Percentiles rank a stretch among this genome's conserved stretches.
phyloP scores from a whole-genome alignment of 345 rosid genomes.

The Citrus sp. region DNA sequence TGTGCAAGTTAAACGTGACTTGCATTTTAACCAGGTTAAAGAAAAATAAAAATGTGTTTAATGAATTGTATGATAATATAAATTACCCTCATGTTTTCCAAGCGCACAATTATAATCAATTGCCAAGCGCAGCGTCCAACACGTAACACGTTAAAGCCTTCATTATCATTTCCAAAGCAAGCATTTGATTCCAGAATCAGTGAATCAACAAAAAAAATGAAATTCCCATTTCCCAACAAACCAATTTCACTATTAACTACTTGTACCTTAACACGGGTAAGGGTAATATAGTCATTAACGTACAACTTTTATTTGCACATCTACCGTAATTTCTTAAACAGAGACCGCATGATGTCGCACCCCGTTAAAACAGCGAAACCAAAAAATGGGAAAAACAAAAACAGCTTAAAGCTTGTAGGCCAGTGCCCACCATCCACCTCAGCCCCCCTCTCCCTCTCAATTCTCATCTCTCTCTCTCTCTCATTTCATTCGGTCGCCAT shows the following conservation, averaged over 20 bases:
- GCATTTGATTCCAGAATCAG: no score
- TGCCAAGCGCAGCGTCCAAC: no score
- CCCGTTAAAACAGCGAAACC: neutral
- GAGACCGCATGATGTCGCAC: neutral
- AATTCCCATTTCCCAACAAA: neutral
- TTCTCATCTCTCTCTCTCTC: no score
- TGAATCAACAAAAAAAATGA: no score
- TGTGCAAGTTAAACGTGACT: no score
- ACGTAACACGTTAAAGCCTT: constrained; percentile 9
- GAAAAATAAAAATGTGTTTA: no score
- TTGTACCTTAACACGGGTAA: neutral
- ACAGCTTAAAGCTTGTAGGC: neutral
- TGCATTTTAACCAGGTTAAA: no score
- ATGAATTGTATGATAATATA: no score
- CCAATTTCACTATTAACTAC: neutral
- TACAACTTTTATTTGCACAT: neutral
- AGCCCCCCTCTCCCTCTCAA: constrained; percentile 7
- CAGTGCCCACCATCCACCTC: constrained; percentile 20
- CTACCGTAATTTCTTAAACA: neutral
- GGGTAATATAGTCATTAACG: neutral
- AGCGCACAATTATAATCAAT: no score
- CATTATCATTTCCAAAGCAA: neutral
- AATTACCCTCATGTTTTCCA: no score
- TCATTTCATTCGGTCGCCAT: constrained; percentile 21
- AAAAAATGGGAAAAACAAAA: neutral